Percentiles rank a stretch among this genome's conserved stretches.
Evolutionary conservation across 2,329 filamentous ascomycete species (phyloP).

Genomic region (Apiospora hydei): DNA sequence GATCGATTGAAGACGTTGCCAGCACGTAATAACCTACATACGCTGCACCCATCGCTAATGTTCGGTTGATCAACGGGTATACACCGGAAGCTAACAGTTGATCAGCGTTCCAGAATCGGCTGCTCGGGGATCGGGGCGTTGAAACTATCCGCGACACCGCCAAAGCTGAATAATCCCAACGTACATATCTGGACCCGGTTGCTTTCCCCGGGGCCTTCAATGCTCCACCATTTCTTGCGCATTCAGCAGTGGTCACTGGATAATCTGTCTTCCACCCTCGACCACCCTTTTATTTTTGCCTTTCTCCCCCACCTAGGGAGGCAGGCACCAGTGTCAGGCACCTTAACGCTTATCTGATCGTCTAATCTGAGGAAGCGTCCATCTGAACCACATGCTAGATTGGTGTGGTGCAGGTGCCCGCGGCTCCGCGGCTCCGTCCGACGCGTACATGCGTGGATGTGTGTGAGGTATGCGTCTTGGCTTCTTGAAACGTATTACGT

Average conservation of each 20-base stretch:
- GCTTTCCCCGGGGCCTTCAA: neutral
- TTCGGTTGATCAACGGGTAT: neutral
- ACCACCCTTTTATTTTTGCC: neutral
- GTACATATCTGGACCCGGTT: neutral
- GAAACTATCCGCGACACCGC: conserved; percentile 7
- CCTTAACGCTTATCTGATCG: conserved; percentile 11
- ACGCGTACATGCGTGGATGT: neutral
- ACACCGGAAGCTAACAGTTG: neutral
- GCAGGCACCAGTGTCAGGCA: neutral
- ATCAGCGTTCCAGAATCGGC: neutral
- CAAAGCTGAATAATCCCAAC: conserved; percentile 2
- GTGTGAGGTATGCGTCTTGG: neutral
- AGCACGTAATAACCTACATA: neutral
- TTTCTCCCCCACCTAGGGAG: neutral
- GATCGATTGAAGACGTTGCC: neutral
- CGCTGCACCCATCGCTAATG: neutral
- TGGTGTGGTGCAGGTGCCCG: neutral
- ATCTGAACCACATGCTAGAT: conserved; percentile 13
- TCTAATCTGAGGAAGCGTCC: conserved; percentile 2
- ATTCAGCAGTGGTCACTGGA: neutral
- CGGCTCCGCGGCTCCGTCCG: conserved; percentile 16
- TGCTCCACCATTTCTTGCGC: conserved; percentile 6
- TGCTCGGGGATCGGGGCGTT: neutral
- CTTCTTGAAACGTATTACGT: conserved; percentile 8
- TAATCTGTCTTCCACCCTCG: neutral